Evolutionary conservation across 495 filamentous ascomycete species (phyloP).

Genomic region (Penicillium pancosmium): DNA sequence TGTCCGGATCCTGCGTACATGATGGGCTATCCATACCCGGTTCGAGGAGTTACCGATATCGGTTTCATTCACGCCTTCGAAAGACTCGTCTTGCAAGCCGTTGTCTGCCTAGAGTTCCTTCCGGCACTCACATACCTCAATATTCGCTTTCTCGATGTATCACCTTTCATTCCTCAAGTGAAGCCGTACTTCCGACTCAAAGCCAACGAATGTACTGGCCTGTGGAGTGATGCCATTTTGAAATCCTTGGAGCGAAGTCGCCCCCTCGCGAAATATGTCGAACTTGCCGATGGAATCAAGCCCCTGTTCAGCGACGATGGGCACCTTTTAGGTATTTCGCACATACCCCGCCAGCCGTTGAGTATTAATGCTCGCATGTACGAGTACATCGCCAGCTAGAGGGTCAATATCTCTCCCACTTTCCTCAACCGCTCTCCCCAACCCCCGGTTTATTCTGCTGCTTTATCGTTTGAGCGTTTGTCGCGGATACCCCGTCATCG

Average conservation of each 20-base stretch:
- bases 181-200: constrained; percentile 69
- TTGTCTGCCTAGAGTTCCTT: constrained; percentile 58
- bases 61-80: background rate
- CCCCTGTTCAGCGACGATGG: background rate
- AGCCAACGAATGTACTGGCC: constrained; percentile 44
- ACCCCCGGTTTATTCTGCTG: background rate
- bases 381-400: background rate
- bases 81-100: constrained; percentile 57
- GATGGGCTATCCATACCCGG: background rate
- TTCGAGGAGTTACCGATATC: background rate
- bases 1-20: background rate
- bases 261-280: constrained; percentile 57
- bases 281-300: constrained; percentile 22
- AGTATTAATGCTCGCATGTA: constrained; percentile 1
- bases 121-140: constrained; percentile 58
- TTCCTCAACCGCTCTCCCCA: background rate
- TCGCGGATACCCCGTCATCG: background rate
- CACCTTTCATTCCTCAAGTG: constrained; percentile 55
- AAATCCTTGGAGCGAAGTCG: constrained; percentile 54
- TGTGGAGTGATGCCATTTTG: constrained; percentile 55
- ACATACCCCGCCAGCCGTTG: background rate
- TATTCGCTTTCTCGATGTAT: constrained; percentile 71
- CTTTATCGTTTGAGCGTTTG: background rate
- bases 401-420: background rate
- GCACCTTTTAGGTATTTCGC: background rate